Conservation (phyloP, 257 asterid genomes). For the Galeopsis tetrahit region DNA sequence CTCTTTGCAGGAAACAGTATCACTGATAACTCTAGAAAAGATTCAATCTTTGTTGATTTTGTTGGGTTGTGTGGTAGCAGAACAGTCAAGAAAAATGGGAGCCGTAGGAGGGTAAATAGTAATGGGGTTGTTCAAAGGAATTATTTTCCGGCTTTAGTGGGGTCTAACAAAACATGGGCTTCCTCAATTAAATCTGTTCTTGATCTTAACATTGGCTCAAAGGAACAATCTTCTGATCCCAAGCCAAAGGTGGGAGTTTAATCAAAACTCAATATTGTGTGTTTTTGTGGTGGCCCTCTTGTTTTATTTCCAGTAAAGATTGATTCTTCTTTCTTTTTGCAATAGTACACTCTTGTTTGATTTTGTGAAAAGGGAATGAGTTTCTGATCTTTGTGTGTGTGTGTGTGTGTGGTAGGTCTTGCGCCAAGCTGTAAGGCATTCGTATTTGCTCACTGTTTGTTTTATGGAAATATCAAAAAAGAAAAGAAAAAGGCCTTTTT, state of each 20-base stretch:
- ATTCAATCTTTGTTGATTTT: constrained; percentile 55
- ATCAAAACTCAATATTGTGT: background rate
- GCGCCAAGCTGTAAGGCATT: too few species aligned
- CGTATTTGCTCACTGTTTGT: too few species aligned
- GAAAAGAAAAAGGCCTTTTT: background rate
- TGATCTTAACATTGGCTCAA: constrained; percentile 42
- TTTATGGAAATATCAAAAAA: background rate
- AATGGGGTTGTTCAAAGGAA: constrained; percentile 36
- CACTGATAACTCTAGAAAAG: constrained; percentile 36
- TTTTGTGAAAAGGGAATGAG: constrained; percentile 27
- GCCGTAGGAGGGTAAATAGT: constrained; percentile 44
- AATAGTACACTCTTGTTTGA: constrained; percentile 17
- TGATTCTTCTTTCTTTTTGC: background rate
- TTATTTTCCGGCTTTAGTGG: constrained; percentile 38
- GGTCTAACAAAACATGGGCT: constrained; percentile 40
- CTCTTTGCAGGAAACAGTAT: constrained; percentile 46
- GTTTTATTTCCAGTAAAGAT: background rate
- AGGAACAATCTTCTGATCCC: constrained; percentile 37
- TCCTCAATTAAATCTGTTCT: constrained; percentile 56
- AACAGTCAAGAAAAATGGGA: constrained; percentile 41
- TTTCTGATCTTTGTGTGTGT: background rate
- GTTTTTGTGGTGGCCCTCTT: constrained; percentile 11
- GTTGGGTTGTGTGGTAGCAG: constrained; percentile 48
- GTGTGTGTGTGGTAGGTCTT: constrained; percentile 16
- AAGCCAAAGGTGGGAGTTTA: constrained; percentile 52